Percentiles rank a stretch among this genome's conserved stretches.
Evolutionary conservation across 2,329 filamentous ascomycete species (phyloP).

Genomic region (Fusarium lyarnte): DNA sequence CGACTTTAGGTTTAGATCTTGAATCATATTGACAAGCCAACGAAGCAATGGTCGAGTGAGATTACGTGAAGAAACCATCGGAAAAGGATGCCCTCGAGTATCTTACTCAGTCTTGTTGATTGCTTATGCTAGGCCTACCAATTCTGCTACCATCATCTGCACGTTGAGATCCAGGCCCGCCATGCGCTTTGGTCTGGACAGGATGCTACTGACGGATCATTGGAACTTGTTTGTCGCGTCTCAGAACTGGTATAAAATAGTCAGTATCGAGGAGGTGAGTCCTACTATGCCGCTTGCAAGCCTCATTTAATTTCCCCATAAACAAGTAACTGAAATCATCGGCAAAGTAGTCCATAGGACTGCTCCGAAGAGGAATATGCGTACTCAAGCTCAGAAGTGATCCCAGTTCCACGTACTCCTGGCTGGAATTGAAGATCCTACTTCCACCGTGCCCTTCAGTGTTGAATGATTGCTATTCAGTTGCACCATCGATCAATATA

Average conservation of each 20-base stretch:
- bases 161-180: accelerated
- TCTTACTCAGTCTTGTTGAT: neutral
- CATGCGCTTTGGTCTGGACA: neutral
- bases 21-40: neutral
- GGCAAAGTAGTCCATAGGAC: neutral
- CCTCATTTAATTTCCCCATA: accelerated
- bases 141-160: too few relatives aligned
- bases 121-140: neutral
- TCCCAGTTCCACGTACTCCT: neutral
- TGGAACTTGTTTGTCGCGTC: neutral
- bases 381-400: accelerated
- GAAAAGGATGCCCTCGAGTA: accelerated
- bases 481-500: neutral
- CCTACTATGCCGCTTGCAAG: accelerated
- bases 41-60: accelerated
- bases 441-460: neutral
- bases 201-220: neutral
- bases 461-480: neutral
- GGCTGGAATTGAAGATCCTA: neutral
- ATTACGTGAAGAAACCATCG: accelerated
- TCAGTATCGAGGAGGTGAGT: neutral
- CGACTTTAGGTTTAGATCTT: neutral
- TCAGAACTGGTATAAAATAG: neutral
- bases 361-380: neutral
- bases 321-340: neutral